These are phyloP conservation scores for Solanum appendiculatum DNA, from an alignment of 257 asterid genomes.

Conservation along the genomic window DNA sequence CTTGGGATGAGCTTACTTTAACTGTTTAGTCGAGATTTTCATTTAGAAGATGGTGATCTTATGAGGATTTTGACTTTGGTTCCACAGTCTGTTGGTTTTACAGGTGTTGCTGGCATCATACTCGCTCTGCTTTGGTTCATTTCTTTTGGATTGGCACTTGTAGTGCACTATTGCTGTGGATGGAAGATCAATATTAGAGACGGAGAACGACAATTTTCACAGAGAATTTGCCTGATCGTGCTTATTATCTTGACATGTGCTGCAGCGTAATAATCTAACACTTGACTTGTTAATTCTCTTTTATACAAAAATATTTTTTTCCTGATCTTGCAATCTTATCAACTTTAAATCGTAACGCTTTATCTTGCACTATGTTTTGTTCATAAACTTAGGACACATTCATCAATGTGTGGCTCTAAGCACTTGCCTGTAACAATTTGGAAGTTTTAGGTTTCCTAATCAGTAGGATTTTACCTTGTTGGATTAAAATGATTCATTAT, in stretches of 20 bases:
- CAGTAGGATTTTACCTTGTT: not conserved
- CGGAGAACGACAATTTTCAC: conserved; percentile 38
- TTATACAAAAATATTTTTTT: not conserved
- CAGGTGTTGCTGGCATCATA: conserved; percentile 70
- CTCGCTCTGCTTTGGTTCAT: conserved; percentile 72
- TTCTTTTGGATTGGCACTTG: conserved; percentile 79
- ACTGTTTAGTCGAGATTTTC: not conserved
- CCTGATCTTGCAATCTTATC: not conserved
- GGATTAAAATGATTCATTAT: not conserved
- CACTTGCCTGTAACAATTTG: not conserved
- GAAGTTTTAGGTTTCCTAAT: not conserved
- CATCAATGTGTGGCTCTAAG: not conserved
- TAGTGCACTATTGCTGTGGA: conserved; percentile 57
- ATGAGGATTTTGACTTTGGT: conserved; percentile 4
- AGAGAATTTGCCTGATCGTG: conserved; percentile 51
- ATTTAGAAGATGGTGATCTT: not conserved
- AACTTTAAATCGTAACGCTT: not conserved
- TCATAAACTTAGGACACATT: not conserved
- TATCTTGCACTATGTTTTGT: not conserved
- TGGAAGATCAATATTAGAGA: conserved; percentile 60
- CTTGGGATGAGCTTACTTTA: not conserved
- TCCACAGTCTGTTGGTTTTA: conserved; percentile 85
- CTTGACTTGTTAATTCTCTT: not conserved
- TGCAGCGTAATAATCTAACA: conserved; percentile 62
- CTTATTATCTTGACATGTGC: conserved; percentile 69